Conservation (phyloP, 495 filamentous ascomycete species). For the Daldinia grandis region DNA sequence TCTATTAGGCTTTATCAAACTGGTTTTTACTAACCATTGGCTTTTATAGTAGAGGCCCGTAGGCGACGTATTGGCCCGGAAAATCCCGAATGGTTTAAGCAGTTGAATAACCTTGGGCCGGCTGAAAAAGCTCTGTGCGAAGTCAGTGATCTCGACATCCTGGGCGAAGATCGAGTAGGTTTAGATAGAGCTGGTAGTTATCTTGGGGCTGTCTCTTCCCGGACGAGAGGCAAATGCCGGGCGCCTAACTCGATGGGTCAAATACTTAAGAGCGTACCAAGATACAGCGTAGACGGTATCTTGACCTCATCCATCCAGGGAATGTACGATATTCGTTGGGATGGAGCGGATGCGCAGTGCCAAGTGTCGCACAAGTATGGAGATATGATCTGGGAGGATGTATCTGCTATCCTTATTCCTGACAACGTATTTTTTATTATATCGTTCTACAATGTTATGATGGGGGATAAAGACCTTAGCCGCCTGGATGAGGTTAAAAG, state of each 20-base stretch:
- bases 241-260: background rate
- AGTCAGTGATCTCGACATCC: background rate
- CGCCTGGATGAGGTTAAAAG: background rate
- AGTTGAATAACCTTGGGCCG: background rate
- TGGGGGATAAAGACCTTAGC: background rate
- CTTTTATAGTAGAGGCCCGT: background rate
- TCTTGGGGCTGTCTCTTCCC: background rate
- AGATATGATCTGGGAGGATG: slow-evolving; percentile 4
- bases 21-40: background rate
- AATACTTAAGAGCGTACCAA: background rate
- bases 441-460: background rate
- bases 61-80: background rate
- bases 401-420: background rate
- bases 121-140: background rate
- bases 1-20: background rate
- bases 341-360: background rate
- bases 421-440: background rate
- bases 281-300: slow-evolving; percentile 8
- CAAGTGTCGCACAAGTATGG: background rate
- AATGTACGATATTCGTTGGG: slow-evolving; percentile 5
- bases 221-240: background rate
- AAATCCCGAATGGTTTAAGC: slow-evolving; percentile 12
- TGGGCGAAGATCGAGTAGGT: slow-evolving; percentile 1
- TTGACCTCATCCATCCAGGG: background rate
- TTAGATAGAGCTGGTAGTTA: background rate